Base-by-base conservation (phyloP, 257 asterid species). In the Lycium ferocissimum region DNA sequence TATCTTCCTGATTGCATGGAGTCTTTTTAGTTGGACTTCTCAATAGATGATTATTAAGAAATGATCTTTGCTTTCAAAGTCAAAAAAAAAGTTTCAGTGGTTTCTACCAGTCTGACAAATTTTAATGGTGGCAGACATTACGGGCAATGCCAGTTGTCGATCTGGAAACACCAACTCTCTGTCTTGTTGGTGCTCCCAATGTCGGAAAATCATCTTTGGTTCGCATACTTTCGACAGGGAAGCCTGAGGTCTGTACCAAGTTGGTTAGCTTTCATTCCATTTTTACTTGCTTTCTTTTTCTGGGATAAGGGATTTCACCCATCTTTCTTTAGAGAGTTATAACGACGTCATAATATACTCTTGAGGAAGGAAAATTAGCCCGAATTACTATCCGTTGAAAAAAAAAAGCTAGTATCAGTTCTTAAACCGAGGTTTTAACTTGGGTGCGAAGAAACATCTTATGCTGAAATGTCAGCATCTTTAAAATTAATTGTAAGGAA, bases 121-220 rank as follows among this genome's bases (percentile, higher is more conserved):
- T 79, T 85, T 54, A 69, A 18, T 45, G 79, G 83, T 81, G 85
- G 88, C 94, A 96, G 99, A 94, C 93, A 75, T 90, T 96, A 88
- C 95, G 99, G 80, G 97, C 97, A 84, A 95, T 96, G 98, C 99
- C 99, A 37, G 98, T 96, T 45, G 88, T 96, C 58, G 90, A 96
- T 91, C 88, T 96, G 82, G 96, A 96, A 92, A 92, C 96, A 59
- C 97, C 98, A 47, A 96, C 99, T 67, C 92, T 95, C 65, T 95
- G 99, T 91, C 99, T 96, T 86, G 98, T 95, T 69, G 99, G 99
- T 83, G 98, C 99, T 83, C 99, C 99, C 58, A 96, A 96, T 85
- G 99, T 96, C 12, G 99, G 99, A 87, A 96, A 96, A 87, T 95
- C 99, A 80, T 95, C 99, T 75, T 94, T 96, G 94, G 99, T 96